Evolutionary conservation across 495 filamentous ascomycete genomes (phyloP).

Genomic region (Parachaetomium inaequale): DNA sequence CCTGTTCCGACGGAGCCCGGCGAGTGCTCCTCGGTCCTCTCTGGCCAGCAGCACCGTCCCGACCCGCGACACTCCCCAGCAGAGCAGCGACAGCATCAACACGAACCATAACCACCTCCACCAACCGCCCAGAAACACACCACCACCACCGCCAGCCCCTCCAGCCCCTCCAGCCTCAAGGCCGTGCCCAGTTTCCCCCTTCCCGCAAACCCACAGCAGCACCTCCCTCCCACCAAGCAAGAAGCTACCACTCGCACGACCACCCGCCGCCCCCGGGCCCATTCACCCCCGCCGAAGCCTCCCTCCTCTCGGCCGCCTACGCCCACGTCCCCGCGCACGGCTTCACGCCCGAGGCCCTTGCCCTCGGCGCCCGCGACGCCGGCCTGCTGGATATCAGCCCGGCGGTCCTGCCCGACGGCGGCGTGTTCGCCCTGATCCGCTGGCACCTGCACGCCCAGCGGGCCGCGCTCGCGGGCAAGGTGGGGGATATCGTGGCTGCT

Average conservation of each 20-base stretch:
- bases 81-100: background rate
- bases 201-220: too few species aligned
- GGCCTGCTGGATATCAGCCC: constrained; percentile 83
- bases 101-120: constrained; percentile 3
- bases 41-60: background rate
- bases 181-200: too few species aligned
- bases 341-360: constrained; percentile 69
- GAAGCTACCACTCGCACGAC: constrained; percentile 70
- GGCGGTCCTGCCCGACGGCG: constrained; percentile 73
- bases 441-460: constrained; percentile 74
- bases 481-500: constrained; percentile 25
- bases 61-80: background rate
- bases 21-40: constrained; percentile 11
- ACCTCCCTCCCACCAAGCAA: too few species aligned
- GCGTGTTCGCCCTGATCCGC: constrained; percentile 73
- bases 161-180: background rate
- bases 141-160: background rate
- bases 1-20: constrained; percentile 12
- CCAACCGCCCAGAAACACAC: constrained; percentile 5
- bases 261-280: constrained; percentile 47
- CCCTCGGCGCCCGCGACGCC: constrained; percentile 72
- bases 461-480: constrained; percentile 37
- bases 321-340: constrained; percentile 76
- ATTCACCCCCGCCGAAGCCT: constrained; percentile 67
- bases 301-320: constrained; percentile 77